Base-by-base conservation (phyloP, 169 alveolate genomes). In the Plasmodium relictum region DNA sequence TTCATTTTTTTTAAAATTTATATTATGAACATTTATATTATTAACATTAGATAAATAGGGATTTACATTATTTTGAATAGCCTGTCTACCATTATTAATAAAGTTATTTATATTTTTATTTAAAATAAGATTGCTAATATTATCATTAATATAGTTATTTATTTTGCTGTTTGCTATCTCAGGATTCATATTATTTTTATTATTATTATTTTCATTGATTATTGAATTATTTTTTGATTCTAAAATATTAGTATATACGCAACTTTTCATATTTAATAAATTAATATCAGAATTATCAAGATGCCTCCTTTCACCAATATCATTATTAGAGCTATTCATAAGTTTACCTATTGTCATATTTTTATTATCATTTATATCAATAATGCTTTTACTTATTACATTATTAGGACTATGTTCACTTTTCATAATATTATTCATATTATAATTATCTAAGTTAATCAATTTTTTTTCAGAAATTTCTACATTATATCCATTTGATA, bases 31-130 rank as follows among this genome's bases (percentile, higher is more conserved):
- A 54, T 37, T 44, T 37, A 16, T 31, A 22, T 56, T 12, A 41
- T 31, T 16, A 18, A 59, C 18, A 52, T 37, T 22, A n/a, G 45
- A 48, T 12, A 22, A 4, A 24, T 14, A 31, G 6, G 24, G 14
- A 37, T 48, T 71, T 20, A 20, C 54, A 18, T 44, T 44, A 31
- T 24, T 62, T 10, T 52, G 86, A 18, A 73, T 26, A 45, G 24
- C 26, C 58, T 42, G 8, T 54, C 26, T 39, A 24, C 24, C 69
- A 62, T 14, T 73, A 73, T 54, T 52, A 10, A 54, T 22, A 73
- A 73, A 73, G 44, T 24, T 56, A 22, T 71, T 71, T 54, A 73
- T 16, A 37, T 73, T 73, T 24, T 73, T 58, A 22, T 62, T 54
- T 31, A 73, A 54, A 20, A 73, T 37, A 26, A 73, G 10, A 44